Base-by-base conservation (phyloP, 805 yeast species). In the Ogataea methylovora region DNA sequence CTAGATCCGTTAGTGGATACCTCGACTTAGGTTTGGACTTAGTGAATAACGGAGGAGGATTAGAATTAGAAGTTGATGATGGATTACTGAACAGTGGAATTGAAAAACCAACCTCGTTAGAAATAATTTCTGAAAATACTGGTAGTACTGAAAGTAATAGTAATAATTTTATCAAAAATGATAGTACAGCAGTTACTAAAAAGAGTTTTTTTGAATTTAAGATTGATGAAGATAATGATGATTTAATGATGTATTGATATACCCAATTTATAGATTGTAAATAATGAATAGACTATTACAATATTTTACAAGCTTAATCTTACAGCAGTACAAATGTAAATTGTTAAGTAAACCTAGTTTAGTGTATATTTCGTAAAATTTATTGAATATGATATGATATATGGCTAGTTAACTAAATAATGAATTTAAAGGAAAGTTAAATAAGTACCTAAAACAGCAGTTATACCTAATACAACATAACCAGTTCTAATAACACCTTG, bases 401-500 rank as follows among this genome's bases (percentile, higher is more conserved):
- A n/a, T n/a, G n/a, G n/a, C n/a, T n/a, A n/a, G 8, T 24, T 24
- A n/a, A 24, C 6, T 24, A 6, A 24, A 8, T 8, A n/a, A 32
- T 12, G 8, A 11, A 9, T 5, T 43, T 44, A 56, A 12, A 68
- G 61, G 47, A 73, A 65, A 32, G 76, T 56, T 37, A 77, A 61
- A 55, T 71, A 71, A 14, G 84, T 50, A 36, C 94, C 84, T 18
- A 78, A 42, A 26, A 67, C 40, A 23, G 70, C 75, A 17, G 78
- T 64, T 48, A 75, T 65, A 20, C 79, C 97, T 38, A 87, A 58
- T 14, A 86, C 95, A 31, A 74, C 65, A 63, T 85, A 84, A 43
- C 96, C 97, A 24, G 97, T 87, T 64, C 81, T 76, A 76, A 84
- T 83, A 38, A 92, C 96, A 47, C 95, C 97, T 54, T 81, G 76